Base-by-base conservation (phyloP, 345 rosid species). In the Stellera chamaejasme region DNA sequence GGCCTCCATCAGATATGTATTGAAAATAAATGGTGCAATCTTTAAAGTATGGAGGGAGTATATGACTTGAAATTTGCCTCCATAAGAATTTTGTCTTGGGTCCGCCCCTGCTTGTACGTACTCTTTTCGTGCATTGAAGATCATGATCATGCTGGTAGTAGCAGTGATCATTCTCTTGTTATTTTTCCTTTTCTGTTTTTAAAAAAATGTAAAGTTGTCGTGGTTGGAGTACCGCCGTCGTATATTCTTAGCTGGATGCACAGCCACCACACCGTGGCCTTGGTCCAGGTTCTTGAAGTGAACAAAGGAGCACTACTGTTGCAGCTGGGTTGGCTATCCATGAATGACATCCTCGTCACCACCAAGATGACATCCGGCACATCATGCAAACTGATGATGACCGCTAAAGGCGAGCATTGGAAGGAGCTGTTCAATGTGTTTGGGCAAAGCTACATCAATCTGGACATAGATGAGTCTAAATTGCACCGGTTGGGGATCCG, bases 121-220 rank as follows among this genome's bases (percentile, higher is more conserved):
- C n/a, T n/a, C 39, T 32, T 32, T 32, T 7, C 39, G 7, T n/a
- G 39, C 39, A 3, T 3, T 32, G 5, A 3, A 3, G 5, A n/a
- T n/a, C n/a, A 32, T 32, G 39, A 7, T 32, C 5, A 3, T 32
- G 39, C 7, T 32, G 7, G 39, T 7, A 3, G 7, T 32, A 28
- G 36, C 36, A 6, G 36, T 7, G 7, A 47, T 12, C 50, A 2
- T 11, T 12, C 13, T 15, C 1, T 2, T 60, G 39, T 26, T 51
- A 10, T 13, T 51, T 60, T 13, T 39, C 27, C 25, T 50, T 3
- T 43, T 60, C 26, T 51, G 8, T 25, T 27, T 10, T 12, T 60
- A 6, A 23, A 60, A 48, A 2, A 4, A 50, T n/a, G 50, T 19
- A 48, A 51, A 51, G 42, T 25, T 49, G 50, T 56, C 64, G 27